phyloP scores from a whole-genome alignment of 257 asterid genomes.

The Euphrasia confusa region DNA sequence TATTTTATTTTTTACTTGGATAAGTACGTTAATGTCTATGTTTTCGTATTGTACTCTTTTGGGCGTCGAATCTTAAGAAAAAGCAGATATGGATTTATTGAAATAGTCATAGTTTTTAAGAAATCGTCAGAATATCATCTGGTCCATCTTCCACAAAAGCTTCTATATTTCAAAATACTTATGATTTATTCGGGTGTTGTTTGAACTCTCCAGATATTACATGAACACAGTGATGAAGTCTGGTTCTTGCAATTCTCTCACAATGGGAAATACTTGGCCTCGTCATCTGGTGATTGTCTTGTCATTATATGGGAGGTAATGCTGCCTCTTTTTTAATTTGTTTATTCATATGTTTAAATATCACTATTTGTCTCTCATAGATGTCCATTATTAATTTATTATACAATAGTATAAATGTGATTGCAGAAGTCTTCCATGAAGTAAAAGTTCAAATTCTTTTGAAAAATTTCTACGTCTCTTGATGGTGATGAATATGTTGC shows the following conservation, averaged over 20 bases:
- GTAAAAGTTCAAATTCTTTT: neutral
- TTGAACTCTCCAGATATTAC: conserved; percentile 46
- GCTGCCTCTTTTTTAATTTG: conserved; percentile 3
- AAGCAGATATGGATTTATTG: neutral
- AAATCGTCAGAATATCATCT: neutral
- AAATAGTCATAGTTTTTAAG: neutral
- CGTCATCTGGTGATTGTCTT: conserved; percentile 59
- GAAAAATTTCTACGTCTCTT: conserved; percentile 9
- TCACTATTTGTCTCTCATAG: neutral
- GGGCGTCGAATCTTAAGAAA: too few species aligned
- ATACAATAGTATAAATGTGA: too few species aligned
- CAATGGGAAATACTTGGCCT: conserved; percentile 75
- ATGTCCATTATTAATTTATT: neutral
- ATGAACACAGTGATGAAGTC: conserved; percentile 63
- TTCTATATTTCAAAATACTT: neutral
- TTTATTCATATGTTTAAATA: conserved; percentile 2
- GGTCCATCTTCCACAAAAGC: neutral
- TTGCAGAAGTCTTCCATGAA: neutral
- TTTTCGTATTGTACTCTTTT: neutral
- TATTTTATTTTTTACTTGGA: neutral
- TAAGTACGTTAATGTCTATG: neutral
- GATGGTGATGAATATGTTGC: neutral
- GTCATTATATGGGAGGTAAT: conserved; percentile 83
- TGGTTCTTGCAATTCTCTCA: conserved; percentile 86
- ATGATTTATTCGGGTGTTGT: conserved; percentile 25